These are phyloP conservation scores for Bromus sterilis DNA, from an alignment of 176 grass and related monocot species.

Conservation along the genomic window DNA sequence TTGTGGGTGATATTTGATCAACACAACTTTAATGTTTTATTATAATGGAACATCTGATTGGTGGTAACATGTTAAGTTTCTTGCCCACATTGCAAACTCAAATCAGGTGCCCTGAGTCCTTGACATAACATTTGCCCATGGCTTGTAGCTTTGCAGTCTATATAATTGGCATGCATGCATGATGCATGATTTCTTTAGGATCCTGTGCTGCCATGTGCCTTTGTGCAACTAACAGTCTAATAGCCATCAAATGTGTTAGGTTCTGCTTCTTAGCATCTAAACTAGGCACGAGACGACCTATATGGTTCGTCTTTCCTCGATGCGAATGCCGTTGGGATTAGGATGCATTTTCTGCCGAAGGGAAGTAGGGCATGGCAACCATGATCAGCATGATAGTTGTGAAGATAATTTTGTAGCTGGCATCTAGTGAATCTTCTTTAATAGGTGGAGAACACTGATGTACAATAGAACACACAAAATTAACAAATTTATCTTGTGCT, in stretches of 20 bases:
- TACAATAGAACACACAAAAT: background rate
- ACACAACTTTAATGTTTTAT: background rate
- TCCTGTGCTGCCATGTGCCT: conserved; percentile 19
- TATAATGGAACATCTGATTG: background rate
- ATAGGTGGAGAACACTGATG: background rate
- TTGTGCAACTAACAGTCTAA: background rate
- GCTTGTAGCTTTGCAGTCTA: background rate
- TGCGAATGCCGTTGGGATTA: conserved; percentile 6
- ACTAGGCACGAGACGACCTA: background rate
- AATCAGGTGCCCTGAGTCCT: background rate
- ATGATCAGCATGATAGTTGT: background rate
- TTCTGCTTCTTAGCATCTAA: background rate
- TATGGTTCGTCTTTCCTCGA: background rate
- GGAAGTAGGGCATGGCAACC: background rate
- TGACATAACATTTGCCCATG: background rate
- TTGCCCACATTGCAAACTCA: background rate
- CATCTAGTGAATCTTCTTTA: background rate
- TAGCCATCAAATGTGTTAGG: background rate
- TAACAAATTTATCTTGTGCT: background rate
- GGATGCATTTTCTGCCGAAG: background rate
- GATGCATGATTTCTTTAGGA: conserved; percentile 10
- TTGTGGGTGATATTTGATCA: background rate
- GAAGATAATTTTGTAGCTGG: background rate
- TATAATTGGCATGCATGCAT: conserved; percentile 15
- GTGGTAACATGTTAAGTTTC: background rate